Percentiles rank a stretch among this genome's conserved stretches.
These are phyloP conservation scores for Colletotrichum tanaceti DNA, from an alignment of 2,329 filamentous ascomycete genomes.

Conservation along the genomic window DNA sequence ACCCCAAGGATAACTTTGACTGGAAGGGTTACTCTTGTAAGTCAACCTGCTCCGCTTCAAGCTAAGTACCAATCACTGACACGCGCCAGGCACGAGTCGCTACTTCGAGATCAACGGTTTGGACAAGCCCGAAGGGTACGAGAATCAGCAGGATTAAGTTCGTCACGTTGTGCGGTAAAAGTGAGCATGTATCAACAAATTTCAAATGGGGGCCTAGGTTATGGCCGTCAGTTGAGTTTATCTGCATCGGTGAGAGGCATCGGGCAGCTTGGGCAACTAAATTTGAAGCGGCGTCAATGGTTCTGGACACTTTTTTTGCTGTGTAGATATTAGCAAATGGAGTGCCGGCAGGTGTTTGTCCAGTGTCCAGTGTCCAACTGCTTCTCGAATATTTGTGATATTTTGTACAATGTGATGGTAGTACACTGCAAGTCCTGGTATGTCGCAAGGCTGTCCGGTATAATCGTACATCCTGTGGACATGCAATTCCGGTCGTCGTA, in stretches of 20 bases:
- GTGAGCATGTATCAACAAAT: conserved; percentile 36
- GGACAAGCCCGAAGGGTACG: conserved; percentile 86
- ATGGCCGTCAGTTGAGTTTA: conserved; percentile 28
- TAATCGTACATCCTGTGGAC: background rate
- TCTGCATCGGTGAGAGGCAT: conserved; percentile 29
- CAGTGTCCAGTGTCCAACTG: conserved; percentile 5
- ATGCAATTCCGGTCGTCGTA: background rate
- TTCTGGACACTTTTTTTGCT: conserved; percentile 38
- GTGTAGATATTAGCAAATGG: conserved; percentile 35
- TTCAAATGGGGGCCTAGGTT: conserved; percentile 33
- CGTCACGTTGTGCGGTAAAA: background rate
- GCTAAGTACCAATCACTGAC: background rate
- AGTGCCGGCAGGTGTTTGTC: conserved; percentile 21
- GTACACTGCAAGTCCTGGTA: conserved; percentile 29
- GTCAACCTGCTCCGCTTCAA: conserved; percentile 49
- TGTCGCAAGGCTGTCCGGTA: background rate
- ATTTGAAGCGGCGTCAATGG: conserved; percentile 41
- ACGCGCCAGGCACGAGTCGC: conserved; percentile 76
- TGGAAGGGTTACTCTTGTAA: conserved; percentile 99
- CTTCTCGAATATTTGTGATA: conserved; percentile 2
- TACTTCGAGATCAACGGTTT: conserved; percentile 87
- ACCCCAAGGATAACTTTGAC: conserved; percentile 97
- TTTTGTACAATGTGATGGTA: conserved; percentile 32
- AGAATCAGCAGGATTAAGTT: conserved; percentile 71
- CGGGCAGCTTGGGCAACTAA: conserved; percentile 33